Evolutionary conservation across 2,329 filamentous ascomycete species (phyloP).

Genomic region (Sclerotinia minor): DNA sequence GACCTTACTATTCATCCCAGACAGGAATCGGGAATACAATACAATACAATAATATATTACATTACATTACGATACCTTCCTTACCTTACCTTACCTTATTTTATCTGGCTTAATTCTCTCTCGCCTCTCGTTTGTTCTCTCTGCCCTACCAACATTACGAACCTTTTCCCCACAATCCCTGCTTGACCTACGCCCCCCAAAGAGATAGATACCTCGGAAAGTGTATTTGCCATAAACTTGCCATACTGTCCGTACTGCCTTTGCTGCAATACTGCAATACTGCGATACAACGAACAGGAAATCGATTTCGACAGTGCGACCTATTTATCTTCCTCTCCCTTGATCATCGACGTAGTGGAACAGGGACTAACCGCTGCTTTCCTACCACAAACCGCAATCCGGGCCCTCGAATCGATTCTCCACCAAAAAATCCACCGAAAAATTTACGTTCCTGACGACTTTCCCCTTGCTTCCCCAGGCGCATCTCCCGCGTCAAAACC

Average conservation of each 20-base stretch:
- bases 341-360: constrained; percentile 25
- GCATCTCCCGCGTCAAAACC: constrained; percentile 29
- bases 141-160: constrained; percentile 21
- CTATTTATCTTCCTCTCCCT: constrained; percentile 22
- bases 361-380: constrained; percentile 25
- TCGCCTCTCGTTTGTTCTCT: constrained; percentile 4
- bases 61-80: too few species aligned
- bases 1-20: constrained; percentile 9
- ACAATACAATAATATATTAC: too few species aligned
- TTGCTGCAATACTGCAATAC: not conserved
- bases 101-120: not conserved
- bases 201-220: constrained; percentile 4
- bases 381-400: constrained; percentile 24
- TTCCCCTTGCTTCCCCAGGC: constrained; percentile 36
- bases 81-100: too few species aligned
- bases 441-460: constrained; percentile 34
- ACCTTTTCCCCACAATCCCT: constrained; percentile 19
- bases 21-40: constrained; percentile 3
- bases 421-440: constrained; percentile 24
- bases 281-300: constrained; percentile 13
- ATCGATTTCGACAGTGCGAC: constrained; percentile 13
- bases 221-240: not conserved
- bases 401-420: constrained; percentile 25
- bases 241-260: too few species aligned
- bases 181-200: constrained; percentile 7